Evolutionary conservation across 2,329 filamentous ascomycete genomes (phyloP), one percentile per base, ranked within the genome.

Genomic region (Claviceps sp.): DNA sequence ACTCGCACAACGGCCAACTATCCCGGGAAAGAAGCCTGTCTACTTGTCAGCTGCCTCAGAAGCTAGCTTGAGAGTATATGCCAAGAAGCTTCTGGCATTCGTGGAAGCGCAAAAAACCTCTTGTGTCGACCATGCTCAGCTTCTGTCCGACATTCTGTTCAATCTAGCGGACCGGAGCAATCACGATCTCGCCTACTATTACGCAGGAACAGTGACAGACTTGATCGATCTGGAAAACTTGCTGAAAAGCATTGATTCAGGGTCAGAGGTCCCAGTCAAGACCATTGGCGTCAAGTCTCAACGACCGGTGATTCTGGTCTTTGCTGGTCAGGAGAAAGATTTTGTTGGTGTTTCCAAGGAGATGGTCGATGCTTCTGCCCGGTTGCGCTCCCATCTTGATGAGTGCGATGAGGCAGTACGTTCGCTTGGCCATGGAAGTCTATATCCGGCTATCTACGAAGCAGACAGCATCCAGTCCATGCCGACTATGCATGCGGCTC

Each of bases 231-330:
- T n/a, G 26, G 64, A 11, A 50, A 65, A 1, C 61, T 69, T 39
- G 19, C 26, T 47, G 3, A 47, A n/a, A 37, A n/a, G 44, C 6
- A 10, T 47, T 10, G 19, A 19, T 37, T 3, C 26, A 3, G 44
- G 44, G 6, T 37, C 44, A 2, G 26, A 37, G 26, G n/a, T 19
- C 2, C 26, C 26, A 10, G 26, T 34, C 16, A 47, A 47, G 26
- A n/a, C 37, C 7, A 14, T 30, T 5, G 44, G 11, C 8, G 44
- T 11, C 44, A 48, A 48, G 22, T 60, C n/a, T 8, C 19, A n/a
- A 13, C 58, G 59, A 14, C 62, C 65, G 0, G 62, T 69, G 1
- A 54, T 72, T 0, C 51, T 72, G 0, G 65, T 63, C 51, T 71
- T 60, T 39, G 55, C 58, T 1, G 59, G 59, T 2, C 68, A 71